These are phyloP conservation scores for Gliomastix tumulicola DNA, from an alignment of 2,329 filamentous ascomycete genomes.

Conservation along the genomic window DNA sequence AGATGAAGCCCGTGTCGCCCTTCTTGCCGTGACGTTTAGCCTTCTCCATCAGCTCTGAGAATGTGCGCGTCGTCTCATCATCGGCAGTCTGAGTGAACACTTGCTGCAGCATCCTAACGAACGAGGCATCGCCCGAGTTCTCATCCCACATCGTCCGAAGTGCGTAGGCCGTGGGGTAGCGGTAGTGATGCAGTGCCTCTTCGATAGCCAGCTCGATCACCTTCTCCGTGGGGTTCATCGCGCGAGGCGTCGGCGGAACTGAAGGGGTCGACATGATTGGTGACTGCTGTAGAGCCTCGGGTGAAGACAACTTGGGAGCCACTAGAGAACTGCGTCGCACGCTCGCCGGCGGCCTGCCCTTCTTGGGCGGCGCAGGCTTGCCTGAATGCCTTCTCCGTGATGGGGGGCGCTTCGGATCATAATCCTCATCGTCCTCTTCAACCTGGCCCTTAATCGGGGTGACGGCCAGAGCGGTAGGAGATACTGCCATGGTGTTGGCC, in stretches of 20 bases:
- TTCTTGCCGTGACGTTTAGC: slow-evolving; percentile 52
- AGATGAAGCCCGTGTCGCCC: no score
- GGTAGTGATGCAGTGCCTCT: slow-evolving; percentile 46
- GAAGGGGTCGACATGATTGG: no score
- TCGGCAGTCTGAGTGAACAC: slow-evolving; percentile 53
- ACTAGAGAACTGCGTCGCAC: slow-evolving; percentile 3
- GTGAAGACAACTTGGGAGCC: neutral
- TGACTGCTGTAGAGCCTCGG: neutral
- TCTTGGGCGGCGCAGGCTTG: slow-evolving; percentile 1
- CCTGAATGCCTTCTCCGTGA: slow-evolving; percentile 15
- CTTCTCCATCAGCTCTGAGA: slow-evolving; percentile 39
- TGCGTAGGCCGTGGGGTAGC: slow-evolving; percentile 57
- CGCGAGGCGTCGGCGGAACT: no score
- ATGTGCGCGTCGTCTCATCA: slow-evolving; percentile 40
- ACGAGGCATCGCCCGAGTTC: slow-evolving; percentile 39
- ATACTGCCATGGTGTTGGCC: no score
- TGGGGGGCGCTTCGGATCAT: slow-evolving; percentile 28
- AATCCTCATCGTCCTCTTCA: slow-evolving; percentile 33
- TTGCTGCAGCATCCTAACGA: slow-evolving; percentile 50
- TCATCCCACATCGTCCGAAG: slow-evolving; percentile 55
- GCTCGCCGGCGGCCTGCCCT: slow-evolving; percentile 2
- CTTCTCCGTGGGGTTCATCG: slow-evolving; percentile 29
- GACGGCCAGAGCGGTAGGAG: no score
- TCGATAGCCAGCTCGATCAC: slow-evolving; percentile 52
- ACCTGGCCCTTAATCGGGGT: no score